These are phyloP conservation scores for Gynandropsis gynandra DNA, from an alignment of 345 rosid genomes.

Conservation along the genomic window DNA sequence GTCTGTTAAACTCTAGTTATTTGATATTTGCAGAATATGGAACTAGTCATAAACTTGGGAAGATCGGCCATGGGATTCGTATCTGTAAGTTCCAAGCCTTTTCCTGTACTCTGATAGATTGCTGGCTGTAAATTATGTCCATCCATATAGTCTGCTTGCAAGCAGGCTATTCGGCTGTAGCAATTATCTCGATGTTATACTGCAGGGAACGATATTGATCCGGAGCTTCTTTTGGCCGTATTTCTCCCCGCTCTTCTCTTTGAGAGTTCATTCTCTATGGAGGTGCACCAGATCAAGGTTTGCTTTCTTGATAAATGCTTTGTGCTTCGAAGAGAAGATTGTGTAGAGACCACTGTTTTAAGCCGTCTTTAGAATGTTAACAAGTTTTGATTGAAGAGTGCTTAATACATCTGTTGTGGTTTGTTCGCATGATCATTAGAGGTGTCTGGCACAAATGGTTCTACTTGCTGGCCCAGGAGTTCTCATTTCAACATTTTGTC, in stretches of 20 bases:
- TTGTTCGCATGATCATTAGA: conserved; percentile 33
- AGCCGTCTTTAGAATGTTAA: background rate
- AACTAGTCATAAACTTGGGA: conserved; percentile 65
- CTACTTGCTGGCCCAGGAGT: conserved; percentile 97
- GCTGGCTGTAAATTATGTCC: conserved; percentile 2
- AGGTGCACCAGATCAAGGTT: conserved; percentile 94
- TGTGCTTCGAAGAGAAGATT: background rate
- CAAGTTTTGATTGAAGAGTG: background rate
- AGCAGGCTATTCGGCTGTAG: conserved; percentile 8
- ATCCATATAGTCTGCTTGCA: background rate
- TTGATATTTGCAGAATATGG: conserved; percentile 63
- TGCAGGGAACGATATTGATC: conserved; percentile 82
- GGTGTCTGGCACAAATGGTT: conserved; percentile 82
- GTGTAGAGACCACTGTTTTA: no score
- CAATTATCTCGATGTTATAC: conserved; percentile 2
- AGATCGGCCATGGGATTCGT: conserved; percentile 79
- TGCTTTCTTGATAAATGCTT: conserved; percentile 4
- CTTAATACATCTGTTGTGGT: conserved; percentile 3
- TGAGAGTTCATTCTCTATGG: conserved; percentile 94
- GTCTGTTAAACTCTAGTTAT: background rate
- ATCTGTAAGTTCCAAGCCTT: conserved; percentile 51
- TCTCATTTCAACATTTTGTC: conserved; percentile 69
- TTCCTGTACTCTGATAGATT: background rate
- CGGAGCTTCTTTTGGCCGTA: conserved; percentile 81
- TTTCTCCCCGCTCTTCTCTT: conserved; percentile 97